Conservation (phyloP, 805 yeast species). For the Kuraishia piskuri region DNA sequence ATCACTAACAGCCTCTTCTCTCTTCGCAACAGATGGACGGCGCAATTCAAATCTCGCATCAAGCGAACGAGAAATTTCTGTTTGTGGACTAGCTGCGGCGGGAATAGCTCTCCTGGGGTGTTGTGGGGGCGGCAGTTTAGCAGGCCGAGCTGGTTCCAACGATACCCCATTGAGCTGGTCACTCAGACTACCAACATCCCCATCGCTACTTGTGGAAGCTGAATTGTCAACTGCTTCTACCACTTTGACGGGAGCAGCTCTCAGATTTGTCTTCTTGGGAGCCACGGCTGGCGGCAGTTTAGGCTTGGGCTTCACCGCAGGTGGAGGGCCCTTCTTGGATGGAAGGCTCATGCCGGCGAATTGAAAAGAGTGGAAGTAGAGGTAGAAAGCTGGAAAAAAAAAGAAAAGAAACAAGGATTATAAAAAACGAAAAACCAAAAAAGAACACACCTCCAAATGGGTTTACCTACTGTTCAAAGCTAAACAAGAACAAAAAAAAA, state of each 20-base stretch:
- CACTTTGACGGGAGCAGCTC: background rate
- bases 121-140: background rate
- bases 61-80: background rate
- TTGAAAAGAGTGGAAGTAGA: background rate
- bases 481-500: no score
- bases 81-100: background rate
- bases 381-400: background rate
- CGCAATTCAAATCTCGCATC: background rate
- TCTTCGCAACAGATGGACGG: background rate
- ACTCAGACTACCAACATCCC: background rate
- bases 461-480: no score
- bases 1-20: background rate
- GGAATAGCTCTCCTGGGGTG: background rate
- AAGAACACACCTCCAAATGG: background rate
- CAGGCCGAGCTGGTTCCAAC: background rate
- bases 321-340: constrained; percentile 12
- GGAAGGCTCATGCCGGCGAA: background rate
- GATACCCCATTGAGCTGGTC: background rate
- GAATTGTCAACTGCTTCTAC: background rate
- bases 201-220: background rate
- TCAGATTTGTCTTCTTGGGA: constrained; percentile 16
- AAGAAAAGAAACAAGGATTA: no score
- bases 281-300: constrained; percentile 18
- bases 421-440: no score
- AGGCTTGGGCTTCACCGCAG: constrained; percentile 23